Evolutionary conservation across 768 basidiomycete species (phyloP), one percentile per base, ranked within the genome.

Genomic region (Hygrocybe coccinea): DNA sequence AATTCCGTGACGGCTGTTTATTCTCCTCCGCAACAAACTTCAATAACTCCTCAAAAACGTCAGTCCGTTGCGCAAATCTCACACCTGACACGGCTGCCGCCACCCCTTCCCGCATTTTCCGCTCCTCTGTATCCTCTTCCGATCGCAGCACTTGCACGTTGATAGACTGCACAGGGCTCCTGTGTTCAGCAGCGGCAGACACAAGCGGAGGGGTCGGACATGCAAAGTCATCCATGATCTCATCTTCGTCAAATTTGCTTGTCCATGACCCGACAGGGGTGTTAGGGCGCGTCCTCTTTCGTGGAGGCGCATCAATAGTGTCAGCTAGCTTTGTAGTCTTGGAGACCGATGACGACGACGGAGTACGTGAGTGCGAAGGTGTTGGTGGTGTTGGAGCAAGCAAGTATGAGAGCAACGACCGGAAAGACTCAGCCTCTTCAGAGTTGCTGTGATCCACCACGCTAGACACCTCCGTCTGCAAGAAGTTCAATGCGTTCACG

Each of bases 381-480:
- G 54, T 35, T 9, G 64, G 59, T 7, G 70, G 52, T 8, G 72
- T 47, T 1, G 79, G 77, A 1, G 75, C 70, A 10, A 90, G 71
- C 3, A 91, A 74, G 59, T 89, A 78, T 3, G 81, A 77, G 44
- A 91, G 78, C 6, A 91, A 74, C 0, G 81, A 77, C 21, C 87
- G 80, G 65, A 90, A 91, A 6, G 70, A 64, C 38, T 76, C 76
- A 0, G 84, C 76, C 64, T 91, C 88, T 54, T 80, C 77, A 0
- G 76, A 62, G 60, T 86, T 78, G 54, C 69, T 73, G 60, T 89
- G 87, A 65, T 91, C 81, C 15, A 91, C 89, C 2, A 88, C 83
- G 1, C 76, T 76, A 0, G 83, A 83, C 8, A 92, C 86, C 48
- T 85, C 78, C 0, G 75, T 81, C 66, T 86, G 85, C 34, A 92